Base-by-base conservation (phyloP, 2,329 filamentous ascomycete genomes). In the Penicillium verrucosum region DNA sequence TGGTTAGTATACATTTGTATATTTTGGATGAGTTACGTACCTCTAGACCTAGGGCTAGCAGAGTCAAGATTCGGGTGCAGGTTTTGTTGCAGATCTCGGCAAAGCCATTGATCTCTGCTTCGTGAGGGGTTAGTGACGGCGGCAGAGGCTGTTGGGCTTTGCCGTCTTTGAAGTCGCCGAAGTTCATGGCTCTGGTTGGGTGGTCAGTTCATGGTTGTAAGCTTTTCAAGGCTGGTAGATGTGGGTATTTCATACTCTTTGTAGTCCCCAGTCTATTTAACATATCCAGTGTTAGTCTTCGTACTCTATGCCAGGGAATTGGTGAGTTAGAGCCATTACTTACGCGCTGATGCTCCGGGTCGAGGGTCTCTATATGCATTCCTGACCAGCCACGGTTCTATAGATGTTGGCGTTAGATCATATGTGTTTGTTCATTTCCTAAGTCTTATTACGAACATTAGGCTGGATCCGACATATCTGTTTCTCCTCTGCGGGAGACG, bases 311-410 rank as follows among this genome's bases (percentile, higher is more conserved):
- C 11, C 21, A 23, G 16, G 32, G 40, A 36, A 18, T 34, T 46
- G 2, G 29, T 8, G 16, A 23, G 12, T 23, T 3, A n/a, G 12
- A 44, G 49, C 12, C 49, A 12, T 58, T 45, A 71, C 76, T 68
- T 80, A 89, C 89, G 73, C 86, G 85, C 73, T 97, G 92, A 54
- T 86, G 85, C 64, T 86, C 85, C 3, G 92, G 91, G 71, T 97
- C 93, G 11, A 97, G 78, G 0, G 88, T 93, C 76, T 99, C 93
- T 12, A 85, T 85, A 68, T 93, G 89, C 89, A 96, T 92, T 16
- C 85, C 86, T 1, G 89, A 85, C 92, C 92, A 99, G 57, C 93
- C 94, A 41, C 86, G 85, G 70, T 97, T 97, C 78, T 94, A 60
- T 42, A 50, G 4, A 49, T 41, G 23, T 37, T 12, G 4, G 11